Conservation (phyloP, 228 moss, liverwort and hornwort species). For the Sphagnum fallax region DNA sequence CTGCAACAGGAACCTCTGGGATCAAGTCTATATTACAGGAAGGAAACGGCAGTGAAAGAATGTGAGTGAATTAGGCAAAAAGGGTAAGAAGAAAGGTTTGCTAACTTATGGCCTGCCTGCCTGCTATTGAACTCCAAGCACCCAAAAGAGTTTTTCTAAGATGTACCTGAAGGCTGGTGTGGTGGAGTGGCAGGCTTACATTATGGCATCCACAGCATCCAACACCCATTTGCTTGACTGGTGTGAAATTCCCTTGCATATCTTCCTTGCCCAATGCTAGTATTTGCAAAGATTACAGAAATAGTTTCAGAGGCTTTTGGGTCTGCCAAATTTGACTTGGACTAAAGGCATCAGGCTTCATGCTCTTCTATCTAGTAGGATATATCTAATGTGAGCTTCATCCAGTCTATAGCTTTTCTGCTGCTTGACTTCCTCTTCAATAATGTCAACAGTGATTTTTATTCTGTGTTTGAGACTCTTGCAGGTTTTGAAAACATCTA, state of each 20-base stretch:
- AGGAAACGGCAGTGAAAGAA: neutral
- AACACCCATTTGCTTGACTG: slow-evolving; percentile 1
- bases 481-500: slow-evolving; percentile 17
- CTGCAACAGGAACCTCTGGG: neutral
- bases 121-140: neutral
- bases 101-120: neutral
- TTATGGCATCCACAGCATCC: neutral
- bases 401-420: slow-evolving; percentile 2
- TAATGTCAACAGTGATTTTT: neutral
- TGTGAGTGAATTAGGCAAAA: neutral
- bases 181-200: slow-evolving; percentile 7
- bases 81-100: neutral
- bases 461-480: neutral
- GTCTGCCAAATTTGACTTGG: neutral
- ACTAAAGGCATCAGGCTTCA: neutral
- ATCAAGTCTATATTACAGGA: neutral
- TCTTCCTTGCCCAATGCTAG: neutral
- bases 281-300: neutral
- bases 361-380: neutral
- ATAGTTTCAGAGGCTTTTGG: neutral
- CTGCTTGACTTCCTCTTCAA: neutral
- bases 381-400: slow-evolving; percentile 1
- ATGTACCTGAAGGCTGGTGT: neutral
- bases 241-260: neutral
- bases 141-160: neutral